Evolutionary conservation across 495 filamentous ascomycete genomes (phyloP), one percentile per base, ranked within the genome.

Genomic region (Neurospora sp.): DNA sequence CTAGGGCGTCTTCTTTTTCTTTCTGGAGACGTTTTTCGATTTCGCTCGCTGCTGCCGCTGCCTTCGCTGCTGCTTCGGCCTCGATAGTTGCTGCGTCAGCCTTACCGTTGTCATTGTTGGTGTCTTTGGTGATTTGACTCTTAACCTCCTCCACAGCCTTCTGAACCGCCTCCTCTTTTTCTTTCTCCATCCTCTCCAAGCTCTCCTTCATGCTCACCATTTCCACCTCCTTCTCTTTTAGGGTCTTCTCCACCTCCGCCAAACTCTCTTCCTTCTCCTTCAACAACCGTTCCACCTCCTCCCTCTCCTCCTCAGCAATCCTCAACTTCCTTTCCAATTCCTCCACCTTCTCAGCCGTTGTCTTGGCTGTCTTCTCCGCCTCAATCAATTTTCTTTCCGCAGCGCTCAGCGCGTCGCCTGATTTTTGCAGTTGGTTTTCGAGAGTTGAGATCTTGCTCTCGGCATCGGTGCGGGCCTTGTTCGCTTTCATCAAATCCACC

Each of bases 401-500:
- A 4, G 14, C 11, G 54, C 74, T 74, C 2, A 76, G 31, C 40
- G 54, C 27, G 5, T 66, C 27, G 5, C 6, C 27, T 4, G 23
- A 4, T 1, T 35, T 66, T 0, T 6, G 6, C 27, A 66, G 6
- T 37, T 60, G 5, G 37, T 60, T 46, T 77, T 73, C 60, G n/a
- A n/a, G n/a, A 77, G 31, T 74, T 77, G 10, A 39, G 1, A 73
- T 49, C 78, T 72, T 71, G 37, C 9, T 70, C 46, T 83, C 83
- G 9, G 72, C 76, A 9, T 8, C 74, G 0, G 84, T 75, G 79
- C 82, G 87, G 76, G 80, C 85, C 78, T 86, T 92, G 60, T 83
- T 85, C 42, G 82, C 85, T 84, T 90, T 91, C 78, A 89, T 86
- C 46, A 92, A 75, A 69, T 91, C 87, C 10, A 86, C 84, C 76